Base-by-base conservation (phyloP, 148 eudicot genomes). In the Tetragonia tetragonoides region DNA sequence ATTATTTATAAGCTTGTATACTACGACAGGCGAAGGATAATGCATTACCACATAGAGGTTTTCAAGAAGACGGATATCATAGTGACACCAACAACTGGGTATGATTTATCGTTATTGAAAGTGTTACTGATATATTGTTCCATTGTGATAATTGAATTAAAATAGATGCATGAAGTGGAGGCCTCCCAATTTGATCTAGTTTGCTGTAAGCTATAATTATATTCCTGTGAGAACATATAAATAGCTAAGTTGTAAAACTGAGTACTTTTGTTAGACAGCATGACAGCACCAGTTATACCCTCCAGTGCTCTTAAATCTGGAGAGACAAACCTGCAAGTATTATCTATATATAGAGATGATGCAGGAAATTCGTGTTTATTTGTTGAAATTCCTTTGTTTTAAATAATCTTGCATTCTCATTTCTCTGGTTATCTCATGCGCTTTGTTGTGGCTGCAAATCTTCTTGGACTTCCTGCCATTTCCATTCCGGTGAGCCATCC, bases 71-170 rank as follows among this genome's bases (percentile, higher is more conserved):
- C 87, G 73, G 99, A 96, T 82, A 81, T 91, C 84, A 93, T 96
- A 76, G 95, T 93, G 78, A 90, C 99, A 66, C 99, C 99, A 44
- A 96, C 99, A 54, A 91, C 99, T 9, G 99, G 98, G 99, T 96
- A 96, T 72, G 92, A 78, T 72, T 75, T 51, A 64, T 40, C 66
- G 71, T 75, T 38, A 18, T 70, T 40, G 46, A 10, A 59, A 74
- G 67, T 42, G 47, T 14, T 72, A 57, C 60, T 75, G 18, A 16
- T 75, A 17, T 37, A 28, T 28, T 28, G 1, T 28, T 28, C 34
- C 34, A 28, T 28, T 28, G 34, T 28, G 1, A 28, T 28, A 28
- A 5, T 5, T 46, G 10, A 46, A 46, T 46, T 46, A 2, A 46
- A 46, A 46, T 6, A 46, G 49, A 46, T 46, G 6, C 10, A 46